Evolutionary conservation across 805 yeast species (phyloP), one percentile per base, ranked within the genome.

Genomic region (Kurtzmaniella fragi): DNA sequence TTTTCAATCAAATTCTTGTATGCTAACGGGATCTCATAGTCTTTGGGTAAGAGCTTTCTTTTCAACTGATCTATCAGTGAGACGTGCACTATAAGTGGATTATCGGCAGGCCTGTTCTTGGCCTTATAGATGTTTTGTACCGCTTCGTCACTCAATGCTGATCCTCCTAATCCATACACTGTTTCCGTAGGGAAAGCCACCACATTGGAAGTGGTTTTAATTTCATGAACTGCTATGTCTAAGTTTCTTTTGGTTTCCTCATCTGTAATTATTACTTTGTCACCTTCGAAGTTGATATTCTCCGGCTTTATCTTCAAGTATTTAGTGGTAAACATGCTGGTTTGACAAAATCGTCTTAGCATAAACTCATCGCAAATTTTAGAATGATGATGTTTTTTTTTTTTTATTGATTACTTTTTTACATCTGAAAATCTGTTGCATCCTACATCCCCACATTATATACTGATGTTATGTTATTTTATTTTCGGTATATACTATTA

Each of bases 101-200:
- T 93, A 60, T 93, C 99, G 5, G 95, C 80, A 0, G 99, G 99
- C 46, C 99, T 71, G 55, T 89, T 88, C 52, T 93, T 93, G 20
- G 97, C 98, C 17, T 61, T 69, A 58, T 89, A 93, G 8, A 93
- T 93, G 33, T 81, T 76, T 42, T 61, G 57, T 2, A 90, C 96
- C 0, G 95, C 75, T 4, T 75, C 78, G 38, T 88, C 88, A 39
- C 70, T 72, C 36, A 86, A 64, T 0, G 95, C 85, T 3, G 90
- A 82, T 1, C 93, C 99, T 0, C 96, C 99, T 1, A 93, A 70
- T 0, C 99, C 99, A 58, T 93, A 93, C 0, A 93, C 99, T 0
- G 99, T 93, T 56, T 93, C 99, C 0, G 99, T 87, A 2, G 99
- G 99, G 52, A 93, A 90, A 0, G 91, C 98, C 11, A 93, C 89